Conservation (phyloP, 1,139 yeast species). For the Suhomyces terraborum region DNA sequence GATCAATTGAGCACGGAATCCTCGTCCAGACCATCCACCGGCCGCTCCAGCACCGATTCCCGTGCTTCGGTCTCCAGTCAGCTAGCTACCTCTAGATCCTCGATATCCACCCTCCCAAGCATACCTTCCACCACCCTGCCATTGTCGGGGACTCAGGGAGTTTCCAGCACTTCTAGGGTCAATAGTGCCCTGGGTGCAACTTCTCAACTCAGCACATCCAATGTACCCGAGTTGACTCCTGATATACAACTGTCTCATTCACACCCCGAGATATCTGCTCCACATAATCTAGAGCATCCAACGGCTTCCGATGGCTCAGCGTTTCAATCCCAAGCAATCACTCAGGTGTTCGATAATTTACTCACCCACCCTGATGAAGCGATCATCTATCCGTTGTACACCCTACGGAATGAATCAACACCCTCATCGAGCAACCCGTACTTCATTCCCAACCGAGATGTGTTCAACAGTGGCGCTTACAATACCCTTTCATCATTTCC, state of each 20-base stretch:
- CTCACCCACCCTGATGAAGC: constrained; percentile 24
- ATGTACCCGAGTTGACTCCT: background rate
- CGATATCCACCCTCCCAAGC: background rate
- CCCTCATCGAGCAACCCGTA: constrained; percentile 9
- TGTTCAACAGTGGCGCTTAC: constrained; percentile 11
- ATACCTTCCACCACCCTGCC: background rate
- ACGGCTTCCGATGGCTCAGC: background rate
- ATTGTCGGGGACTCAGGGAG: background rate
- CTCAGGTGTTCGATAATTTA: constrained; percentile 34
- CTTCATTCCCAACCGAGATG: constrained; percentile 13
- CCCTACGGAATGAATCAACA: constrained; percentile 21
- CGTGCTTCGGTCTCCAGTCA: background rate
- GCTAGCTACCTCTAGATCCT: background rate
- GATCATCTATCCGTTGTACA: constrained; percentile 45
- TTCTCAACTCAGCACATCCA: background rate
- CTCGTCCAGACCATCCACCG: background rate
- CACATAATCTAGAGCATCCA: background rate
- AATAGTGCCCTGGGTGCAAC: background rate
- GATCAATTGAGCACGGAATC: constrained; percentile 15
- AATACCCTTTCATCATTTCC: constrained; percentile 1
- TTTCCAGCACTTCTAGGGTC: background rate
- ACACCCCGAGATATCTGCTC: background rate
- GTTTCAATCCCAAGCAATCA: constrained; percentile 19
- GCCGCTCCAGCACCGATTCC: background rate
- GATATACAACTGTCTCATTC: background rate